Base-by-base conservation (phyloP, 2,329 filamentous ascomycete species). In the Rutstroemia sydowiana region DNA sequence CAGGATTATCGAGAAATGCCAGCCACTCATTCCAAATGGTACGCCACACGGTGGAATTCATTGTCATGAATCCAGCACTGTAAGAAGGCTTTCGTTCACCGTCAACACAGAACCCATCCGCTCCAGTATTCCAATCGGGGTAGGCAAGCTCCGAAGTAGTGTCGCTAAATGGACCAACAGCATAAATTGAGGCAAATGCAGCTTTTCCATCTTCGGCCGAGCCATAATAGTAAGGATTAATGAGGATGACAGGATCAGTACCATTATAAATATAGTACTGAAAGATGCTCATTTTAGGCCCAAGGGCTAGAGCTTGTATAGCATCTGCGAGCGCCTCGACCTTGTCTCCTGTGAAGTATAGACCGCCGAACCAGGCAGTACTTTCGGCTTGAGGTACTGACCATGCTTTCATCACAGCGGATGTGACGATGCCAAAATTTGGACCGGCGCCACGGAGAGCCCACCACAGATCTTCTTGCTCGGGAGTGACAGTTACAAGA, bases 241-340 rank as follows among this genome's bases (percentile, higher is more conserved):
- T 10, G 0, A 67, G 55, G 32, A 72, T 55, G 3, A 23, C 10
- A 20, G 16, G 20, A 32, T 32, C 9, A 32, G 9, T 14, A 32
- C 31, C 14, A 32, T 32, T 32, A 2, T 2, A 14, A 32, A 4
- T 36, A 11, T 7, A 16, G 5, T 36, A 36, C 32, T 3, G 14
- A 36, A 13, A 13, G 34, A 53, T 37, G 8, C 39, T 40, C 51
- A 53, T 45, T n/a, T 48, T 14, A 28, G 51, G 39, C 14, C n/a
- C 16, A 5, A 48, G 16, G n/a, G 23, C n/a, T 4, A 53, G 26
- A 13, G n/a, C n/a, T 7, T 20, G 18, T 18, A 53, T 26, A 14
- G 50, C 28, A n/a, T 20, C 26, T 9, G 47, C 37, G 8, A 52
- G 16, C 9, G 26, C 34, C 20, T 47, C 36, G 18, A 52, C 37